Conservation (phyloP, 331 rosid genomes). For the Pyracantha coccinea region DNA sequence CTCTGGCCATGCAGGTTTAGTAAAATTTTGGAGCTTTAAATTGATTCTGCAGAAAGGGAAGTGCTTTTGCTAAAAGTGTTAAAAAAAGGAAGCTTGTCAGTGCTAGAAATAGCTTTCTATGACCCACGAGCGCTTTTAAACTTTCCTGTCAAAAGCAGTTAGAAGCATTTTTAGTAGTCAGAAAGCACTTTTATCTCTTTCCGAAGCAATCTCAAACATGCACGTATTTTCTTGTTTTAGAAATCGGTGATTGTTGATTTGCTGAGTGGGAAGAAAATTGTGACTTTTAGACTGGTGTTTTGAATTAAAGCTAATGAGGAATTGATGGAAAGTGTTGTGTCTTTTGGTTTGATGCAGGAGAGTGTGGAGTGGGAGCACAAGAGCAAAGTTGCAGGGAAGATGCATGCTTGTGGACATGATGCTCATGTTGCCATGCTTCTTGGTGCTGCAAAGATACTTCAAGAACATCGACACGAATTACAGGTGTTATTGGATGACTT, state of each 20-base stretch:
- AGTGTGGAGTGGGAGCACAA: conserved; percentile 78
- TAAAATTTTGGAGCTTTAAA: background rate
- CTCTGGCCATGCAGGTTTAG: conserved; percentile 54
- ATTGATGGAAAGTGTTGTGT: background rate
- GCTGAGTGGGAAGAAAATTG: background rate
- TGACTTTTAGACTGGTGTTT: background rate
- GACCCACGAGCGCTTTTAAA: background rate
- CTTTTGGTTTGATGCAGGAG: conserved; percentile 32
- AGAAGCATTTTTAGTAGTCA: background rate
- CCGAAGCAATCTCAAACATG: background rate
- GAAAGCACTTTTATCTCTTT: no score
- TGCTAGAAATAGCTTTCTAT: background rate
- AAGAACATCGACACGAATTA: conserved; percentile 36
- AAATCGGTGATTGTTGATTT: background rate
- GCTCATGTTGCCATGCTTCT: conserved; percentile 84
- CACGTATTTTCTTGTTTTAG: background rate
- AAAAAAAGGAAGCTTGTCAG: background rate
- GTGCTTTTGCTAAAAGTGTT: background rate
- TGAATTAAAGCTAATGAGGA: background rate
- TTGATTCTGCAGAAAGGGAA: background rate
- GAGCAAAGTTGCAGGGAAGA: conserved; percentile 69
- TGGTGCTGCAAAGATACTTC: conserved; percentile 76
- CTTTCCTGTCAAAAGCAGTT: background rate
- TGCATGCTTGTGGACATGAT: conserved; percentile 90
- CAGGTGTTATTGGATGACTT: conserved; percentile 17